Base-by-base conservation (phyloP, 2,329 filamentous ascomycete genomes). In the Colletotrichum lini region DNA sequence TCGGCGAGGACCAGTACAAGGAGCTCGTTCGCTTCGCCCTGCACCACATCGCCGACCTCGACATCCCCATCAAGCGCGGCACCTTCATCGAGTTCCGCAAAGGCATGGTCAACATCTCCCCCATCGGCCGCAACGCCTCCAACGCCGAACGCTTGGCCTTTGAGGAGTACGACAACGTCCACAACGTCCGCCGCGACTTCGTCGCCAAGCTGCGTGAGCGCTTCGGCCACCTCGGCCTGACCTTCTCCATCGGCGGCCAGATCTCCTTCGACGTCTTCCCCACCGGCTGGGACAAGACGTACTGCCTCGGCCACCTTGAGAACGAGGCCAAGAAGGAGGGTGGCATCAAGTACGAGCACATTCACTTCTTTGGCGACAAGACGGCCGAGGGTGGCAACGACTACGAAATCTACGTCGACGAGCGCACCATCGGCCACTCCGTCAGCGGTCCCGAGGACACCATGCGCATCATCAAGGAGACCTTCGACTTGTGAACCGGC, bases 341-440 rank as follows among this genome's bases (percentile, higher is more conserved):
- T 78, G 92, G 92, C 73, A 86, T 97, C 74, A 84, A 91, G 30
- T 98, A 96, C 87, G 94, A 90, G 76, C 96, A 90, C 54, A 93
- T 98, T 76, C 96, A 98, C 87, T 98, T 98, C 89, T 99, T 98
- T 78, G 96, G 96, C 75, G 96, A 99, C 88, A 99, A 98, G 91
- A 94, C 94, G 35, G 91, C 90, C 80, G 84, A 92, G 81, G 96
- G 96, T 74, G 96, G 96, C 73, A 99, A 98, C 82, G 96, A 99
- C 84, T 96, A 92, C 80, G 96, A 98, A 86, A 98, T 99, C 80
- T 98, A 92, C 83, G 87, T 84, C 75, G 96, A 98, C 80, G 79
- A 88, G 65, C 88, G 96, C 78, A 97, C 94, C 45, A 91, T 93
- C 72, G 96, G 96, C 2, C 96, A 99, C 84, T 87, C 91, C 35